phyloP scores from a whole-genome alignment of 2,329 filamentous ascomycete genomes.

The Neofusicoccum kwambonambiense region DNA sequence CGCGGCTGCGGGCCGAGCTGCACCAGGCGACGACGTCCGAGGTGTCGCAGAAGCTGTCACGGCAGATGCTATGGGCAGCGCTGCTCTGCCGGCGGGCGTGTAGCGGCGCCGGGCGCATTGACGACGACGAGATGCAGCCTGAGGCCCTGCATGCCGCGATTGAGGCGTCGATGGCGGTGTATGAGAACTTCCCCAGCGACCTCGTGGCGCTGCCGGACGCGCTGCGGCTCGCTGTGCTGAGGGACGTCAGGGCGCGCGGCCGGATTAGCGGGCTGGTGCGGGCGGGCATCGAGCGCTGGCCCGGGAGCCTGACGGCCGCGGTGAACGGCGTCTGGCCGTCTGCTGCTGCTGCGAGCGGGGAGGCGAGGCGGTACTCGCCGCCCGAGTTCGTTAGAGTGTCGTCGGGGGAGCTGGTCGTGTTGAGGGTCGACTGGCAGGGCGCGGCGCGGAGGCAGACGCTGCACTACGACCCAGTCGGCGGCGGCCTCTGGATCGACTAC shows the following conservation, averaged over 20 bases:
- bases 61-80: slow-evolving; percentile 55
- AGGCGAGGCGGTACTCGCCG: slow-evolving; percentile 19
- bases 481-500: slow-evolving; percentile 51
- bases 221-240: slow-evolving; percentile 43
- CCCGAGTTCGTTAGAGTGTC: slow-evolving; percentile 24
- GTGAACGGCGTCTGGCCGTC: slow-evolving; percentile 47
- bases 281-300: slow-evolving; percentile 32
- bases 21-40: slow-evolving; percentile 40
- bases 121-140: background rate
- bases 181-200: slow-evolving; percentile 47
- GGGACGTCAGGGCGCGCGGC: slow-evolving; percentile 48
- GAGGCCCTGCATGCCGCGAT: slow-evolving; percentile 33
- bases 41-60: slow-evolving; percentile 38
- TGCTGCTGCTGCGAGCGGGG: slow-evolving; percentile 22
- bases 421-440: background rate
- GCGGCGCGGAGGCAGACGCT: slow-evolving; percentile 32
- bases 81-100: slow-evolving; percentile 52
- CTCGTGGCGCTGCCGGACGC: slow-evolving; percentile 33
- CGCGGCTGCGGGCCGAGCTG: slow-evolving; percentile 47
- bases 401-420: background rate
- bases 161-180: slow-evolving; percentile 44
- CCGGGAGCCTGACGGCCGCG: slow-evolving; percentile 32
- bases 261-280: slow-evolving; percentile 38
- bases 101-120: background rate
- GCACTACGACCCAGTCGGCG: slow-evolving; percentile 48